phyloP scores from a whole-genome alignment of 306 rosid genomes.

The Quercus gilva region DNA sequence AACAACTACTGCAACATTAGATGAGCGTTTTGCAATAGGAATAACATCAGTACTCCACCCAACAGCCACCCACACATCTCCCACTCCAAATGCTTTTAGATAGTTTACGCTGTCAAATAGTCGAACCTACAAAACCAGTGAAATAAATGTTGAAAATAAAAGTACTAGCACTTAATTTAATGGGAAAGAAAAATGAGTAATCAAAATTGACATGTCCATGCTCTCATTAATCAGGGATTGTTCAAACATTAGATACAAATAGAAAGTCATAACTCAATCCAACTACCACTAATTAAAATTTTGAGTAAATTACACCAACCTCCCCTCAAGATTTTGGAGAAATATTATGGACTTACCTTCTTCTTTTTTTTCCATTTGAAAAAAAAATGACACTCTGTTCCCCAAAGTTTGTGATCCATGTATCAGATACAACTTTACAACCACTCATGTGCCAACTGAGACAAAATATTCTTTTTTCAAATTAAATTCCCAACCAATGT shows the following conservation, averaged over 20 bases:
- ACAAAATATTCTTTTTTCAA: too few species aligned
- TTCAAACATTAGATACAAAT: neutral
- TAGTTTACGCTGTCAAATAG: conserved; percentile 73
- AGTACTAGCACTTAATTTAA: neutral
- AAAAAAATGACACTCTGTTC: too few species aligned
- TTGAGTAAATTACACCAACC: neutral
- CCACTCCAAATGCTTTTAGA: conserved; percentile 86
- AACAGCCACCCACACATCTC: conserved; percentile 94
- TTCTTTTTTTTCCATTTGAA: too few species aligned
- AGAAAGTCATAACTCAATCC: neutral
- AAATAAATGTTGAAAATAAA: neutral
- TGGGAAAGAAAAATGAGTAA: neutral
- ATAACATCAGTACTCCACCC: conserved; percentile 95
- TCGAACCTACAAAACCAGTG: conserved; percentile 57
- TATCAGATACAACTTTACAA: too few species aligned
- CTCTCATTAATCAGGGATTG: neutral
- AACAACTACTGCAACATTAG: conserved; percentile 77
- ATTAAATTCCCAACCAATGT: too few species aligned
- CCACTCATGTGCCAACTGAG: too few species aligned
- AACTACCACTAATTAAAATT: neutral
- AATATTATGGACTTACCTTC: too few species aligned
- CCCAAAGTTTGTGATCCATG: too few species aligned
- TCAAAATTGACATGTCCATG: neutral
- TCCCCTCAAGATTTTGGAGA: too few species aligned
- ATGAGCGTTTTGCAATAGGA: conserved; percentile 82